These are phyloP conservation scores for Monilinia fructicola DNA, from an alignment of 2,329 filamentous ascomycete species.

Conservation along the genomic window DNA sequence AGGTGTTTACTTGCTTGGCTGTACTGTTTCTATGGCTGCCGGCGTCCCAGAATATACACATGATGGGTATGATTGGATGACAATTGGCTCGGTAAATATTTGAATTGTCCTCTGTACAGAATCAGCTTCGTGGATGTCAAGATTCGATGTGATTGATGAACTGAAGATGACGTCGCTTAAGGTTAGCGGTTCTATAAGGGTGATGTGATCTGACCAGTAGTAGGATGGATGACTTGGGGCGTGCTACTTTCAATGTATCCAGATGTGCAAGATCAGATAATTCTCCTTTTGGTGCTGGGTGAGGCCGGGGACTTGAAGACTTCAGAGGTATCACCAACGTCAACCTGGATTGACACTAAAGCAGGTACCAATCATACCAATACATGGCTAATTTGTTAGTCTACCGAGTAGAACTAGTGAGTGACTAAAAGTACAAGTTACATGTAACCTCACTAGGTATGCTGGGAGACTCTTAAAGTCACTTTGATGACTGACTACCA, in stretches of 20 bases:
- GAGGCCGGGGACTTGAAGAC: neutral
- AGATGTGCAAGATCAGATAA: too few relatives aligned
- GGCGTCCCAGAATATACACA: neutral
- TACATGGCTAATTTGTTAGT: slow-evolving; percentile 6
- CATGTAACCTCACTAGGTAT: neutral
- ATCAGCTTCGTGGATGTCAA: neutral
- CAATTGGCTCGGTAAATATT: neutral
- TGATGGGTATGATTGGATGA: neutral
- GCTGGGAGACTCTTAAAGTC: neutral
- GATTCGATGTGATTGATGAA: neutral
- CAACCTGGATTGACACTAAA: neutral
- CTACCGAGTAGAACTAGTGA: neutral
- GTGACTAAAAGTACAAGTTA: neutral
- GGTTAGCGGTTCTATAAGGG: too few relatives aligned
- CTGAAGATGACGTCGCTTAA: neutral
- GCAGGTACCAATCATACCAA: slow-evolving; percentile 14
- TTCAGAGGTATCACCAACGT: neutral
- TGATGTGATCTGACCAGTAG: too few relatives aligned
- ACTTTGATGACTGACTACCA: neutral
- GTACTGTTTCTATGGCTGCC: neutral
- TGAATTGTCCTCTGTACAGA: neutral
- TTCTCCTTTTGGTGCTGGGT: neutral
- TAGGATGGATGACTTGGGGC: neutral
- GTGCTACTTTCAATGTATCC: neutral
- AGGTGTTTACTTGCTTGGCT: slow-evolving; percentile 14